Evolutionary conservation across 495 filamentous ascomycete genomes (phyloP).

Genomic region (Talaromyces thailandensis): DNA sequence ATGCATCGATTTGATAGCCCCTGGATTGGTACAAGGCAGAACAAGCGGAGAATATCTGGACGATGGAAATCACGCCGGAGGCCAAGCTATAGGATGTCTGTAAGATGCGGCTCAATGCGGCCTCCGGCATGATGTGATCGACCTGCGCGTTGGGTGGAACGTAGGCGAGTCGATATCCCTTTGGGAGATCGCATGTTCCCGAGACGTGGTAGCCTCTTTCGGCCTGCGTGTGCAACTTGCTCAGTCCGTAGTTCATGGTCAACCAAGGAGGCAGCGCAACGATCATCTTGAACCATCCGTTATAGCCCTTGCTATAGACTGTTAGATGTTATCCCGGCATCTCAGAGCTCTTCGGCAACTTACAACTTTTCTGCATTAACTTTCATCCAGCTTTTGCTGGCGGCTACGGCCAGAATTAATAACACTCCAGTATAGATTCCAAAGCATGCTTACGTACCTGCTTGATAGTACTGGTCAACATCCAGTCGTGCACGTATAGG

Average conservation of each 20-base stretch:
- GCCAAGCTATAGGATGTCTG: conserved; percentile 16
- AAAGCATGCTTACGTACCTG: neutral
- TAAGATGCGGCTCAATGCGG: conserved; percentile 4
- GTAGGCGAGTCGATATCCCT: conserved; percentile 13
- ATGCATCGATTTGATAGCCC: conserved; percentile 26
- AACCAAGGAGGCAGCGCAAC: neutral
- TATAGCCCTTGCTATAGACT: neutral
- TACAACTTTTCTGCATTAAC: neutral
- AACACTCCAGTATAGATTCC: neutral
- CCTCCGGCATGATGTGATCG: neutral
- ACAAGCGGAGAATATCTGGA: conserved; percentile 28
- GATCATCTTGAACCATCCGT: neutral
- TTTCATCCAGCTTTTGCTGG: neutral
- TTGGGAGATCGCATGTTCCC: conserved; percentile 12
- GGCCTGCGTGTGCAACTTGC: neutral
- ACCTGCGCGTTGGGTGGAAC: conserved; percentile 12
- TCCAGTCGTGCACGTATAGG: neutral
- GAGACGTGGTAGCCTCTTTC: conserved; percentile 6
- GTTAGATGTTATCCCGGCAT: neutral
- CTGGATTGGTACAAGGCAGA: conserved; percentile 26
- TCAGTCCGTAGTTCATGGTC: neutral
- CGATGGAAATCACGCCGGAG: conserved; percentile 24
- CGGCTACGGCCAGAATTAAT: neutral
- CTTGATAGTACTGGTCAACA: neutral
- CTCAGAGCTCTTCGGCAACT: neutral